Conservation (phyloP, 2,329 filamentous ascomycete species). For the Fusarium luffae region DNA sequence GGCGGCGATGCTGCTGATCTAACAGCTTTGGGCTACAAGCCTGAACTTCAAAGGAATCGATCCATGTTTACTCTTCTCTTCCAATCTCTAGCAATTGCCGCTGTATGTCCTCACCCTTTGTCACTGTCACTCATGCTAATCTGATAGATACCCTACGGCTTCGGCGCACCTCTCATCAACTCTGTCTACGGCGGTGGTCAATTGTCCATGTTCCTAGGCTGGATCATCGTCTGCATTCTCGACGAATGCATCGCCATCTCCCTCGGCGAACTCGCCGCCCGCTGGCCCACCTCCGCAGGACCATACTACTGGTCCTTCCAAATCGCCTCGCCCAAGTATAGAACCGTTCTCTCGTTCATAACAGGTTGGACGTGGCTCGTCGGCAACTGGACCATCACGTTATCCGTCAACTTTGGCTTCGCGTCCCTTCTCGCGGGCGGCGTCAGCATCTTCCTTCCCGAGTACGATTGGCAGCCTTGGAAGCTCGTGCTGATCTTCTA, state of each 20-base stretch:
- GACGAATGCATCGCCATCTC: conserved; percentile 77
- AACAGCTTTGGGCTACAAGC: conserved; percentile 61
- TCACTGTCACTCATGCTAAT: not conserved
- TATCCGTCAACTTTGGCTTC: conserved; percentile 76
- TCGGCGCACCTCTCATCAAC: conserved; percentile 42
- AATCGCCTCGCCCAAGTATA: conserved; percentile 68
- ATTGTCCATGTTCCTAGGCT: conserved; percentile 74
- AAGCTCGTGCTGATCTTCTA: conserved; percentile 81
- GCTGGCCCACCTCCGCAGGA: conserved; percentile 69
- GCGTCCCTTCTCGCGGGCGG: conserved; percentile 75
- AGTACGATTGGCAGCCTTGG: conserved; percentile 70
- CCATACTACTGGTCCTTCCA: conserved; percentile 80
- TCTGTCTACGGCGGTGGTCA: conserved; percentile 42
- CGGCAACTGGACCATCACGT: conserved; percentile 76
- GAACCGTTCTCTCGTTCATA: conserved; percentile 73
- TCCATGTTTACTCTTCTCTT: conserved; percentile 47
- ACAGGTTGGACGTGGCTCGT: conserved; percentile 80
- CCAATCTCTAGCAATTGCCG: conserved; percentile 46
- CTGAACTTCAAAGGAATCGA: conserved; percentile 43
- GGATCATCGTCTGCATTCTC: conserved; percentile 71
- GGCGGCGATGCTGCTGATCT: conserved; percentile 43
- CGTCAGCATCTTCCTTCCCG: conserved; percentile 70
- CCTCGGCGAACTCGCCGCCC: conserved; percentile 77
- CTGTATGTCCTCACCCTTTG: conserved; percentile 12
- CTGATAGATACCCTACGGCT: conserved; percentile 42